Base-by-base conservation (phyloP, 2,329 filamentous ascomycete genomes). In the Microsporum ferrugineum region DNA sequence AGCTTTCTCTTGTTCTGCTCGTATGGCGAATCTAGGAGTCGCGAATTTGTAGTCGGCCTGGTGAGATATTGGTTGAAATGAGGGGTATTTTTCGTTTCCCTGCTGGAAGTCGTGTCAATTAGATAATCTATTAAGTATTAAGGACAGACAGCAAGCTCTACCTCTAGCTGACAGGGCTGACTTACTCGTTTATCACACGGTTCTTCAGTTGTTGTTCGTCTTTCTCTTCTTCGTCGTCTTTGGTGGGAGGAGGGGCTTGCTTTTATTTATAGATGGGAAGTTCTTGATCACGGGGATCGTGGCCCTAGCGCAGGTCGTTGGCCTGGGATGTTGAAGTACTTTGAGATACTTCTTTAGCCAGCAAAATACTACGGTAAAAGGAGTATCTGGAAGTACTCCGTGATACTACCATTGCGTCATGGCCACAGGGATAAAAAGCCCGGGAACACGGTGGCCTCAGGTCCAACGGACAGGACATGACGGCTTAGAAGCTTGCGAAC, bases 361-460 rank as follows among this genome's bases (percentile, higher is more conserved):
- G 31, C 31, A 34, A 36, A 23, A 36, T 23, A 8, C 4, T 47
- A 12, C 12, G 31, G 33, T 0, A n/a, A 8, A 7, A n/a, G 51
- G 36, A 6, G 51, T 55, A 33, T n/a, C 51, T 55, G 51, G 51
- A 55, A 55, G 51, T 55, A 55, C 33, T 36, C 51, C 51, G 51
- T 31, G 51, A 55, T 34, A 23, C 27, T n/a, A 10, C n/a, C 29
- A 36, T 55, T 55, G 51, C 51, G 51, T 55, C 51, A 55, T 55
- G 33, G 51, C 31, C 3, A 12, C 51, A 36, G 31, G 51, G 51
- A 38, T 55, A 36, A 10, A 12, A 33, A 5, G 51, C 33, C 51
- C 27, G 45, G 51, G 51, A 55, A 55, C 51, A 55, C 51, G 51
- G 51, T 55, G 51, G 51, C 51, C 51, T 55, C 51, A 55, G 51